Evolutionary conservation across 208 protist species (phyloP), one percentile per base, ranked within the genome.

Genomic region (Wallacemonas rigidus): DNA sequence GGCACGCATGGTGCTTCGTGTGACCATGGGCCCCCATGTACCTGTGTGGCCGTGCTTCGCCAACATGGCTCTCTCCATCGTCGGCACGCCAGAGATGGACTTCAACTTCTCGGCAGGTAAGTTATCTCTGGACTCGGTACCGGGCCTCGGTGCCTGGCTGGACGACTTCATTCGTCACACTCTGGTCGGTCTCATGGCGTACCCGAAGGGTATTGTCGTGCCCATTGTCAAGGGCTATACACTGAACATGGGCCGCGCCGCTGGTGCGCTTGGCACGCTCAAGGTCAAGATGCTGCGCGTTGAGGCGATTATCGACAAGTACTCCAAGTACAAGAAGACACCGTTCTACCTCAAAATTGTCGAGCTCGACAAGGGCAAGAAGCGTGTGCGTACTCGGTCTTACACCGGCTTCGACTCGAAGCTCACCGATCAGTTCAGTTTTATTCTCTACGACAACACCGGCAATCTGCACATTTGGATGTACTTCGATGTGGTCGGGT

Each of bases 31-130:
- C n/a, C 88, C 88, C 2, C 82, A 89, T 74, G 83, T 90, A 60
- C 76, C 84, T 14, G 70, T 81, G 70, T 93, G 88, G 88, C 88
- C 88, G 8, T 93, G 88, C 74, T 87, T 93, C 69, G 88, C 73
- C 45, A 83, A 83, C 69, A 82, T 89, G 44, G 72, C 72, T 8
- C 7, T 93, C 39, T 89, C 85, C 26, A 86, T 91, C 64, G 80
- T 91, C 51, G 83, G 85, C 63, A 80, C 78, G 38, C 85, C 83
- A 36, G 71, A 85, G 7, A 74, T 91, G 15, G 79, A 89, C 56
- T 90, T 91, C 77, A 82, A 88, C 74, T 70, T 91, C 69, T 78
- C 57, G 2, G 88, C 85, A 2, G 83, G 54, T 38, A 84, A 83
- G 43, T 76, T 93, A 17, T 69, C 88, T n/a, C 57, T 93, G 8